Conservation (phyloP, 805 yeast species). For the Wickerhamiella nectarea region DNA sequence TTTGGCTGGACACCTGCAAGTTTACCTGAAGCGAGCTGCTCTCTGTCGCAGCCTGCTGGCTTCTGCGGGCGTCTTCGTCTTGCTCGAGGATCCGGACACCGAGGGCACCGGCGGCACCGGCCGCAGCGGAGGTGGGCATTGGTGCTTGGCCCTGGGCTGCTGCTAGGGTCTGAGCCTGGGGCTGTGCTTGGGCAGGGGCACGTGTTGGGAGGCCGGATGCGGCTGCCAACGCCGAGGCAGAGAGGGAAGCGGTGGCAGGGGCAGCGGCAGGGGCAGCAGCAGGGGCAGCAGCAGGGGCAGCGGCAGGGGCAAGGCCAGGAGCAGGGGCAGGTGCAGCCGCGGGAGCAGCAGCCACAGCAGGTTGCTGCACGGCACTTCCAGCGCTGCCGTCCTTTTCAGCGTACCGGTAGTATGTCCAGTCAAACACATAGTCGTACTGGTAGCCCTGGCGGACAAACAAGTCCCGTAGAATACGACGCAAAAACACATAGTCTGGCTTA, state of each 20-base stretch:
- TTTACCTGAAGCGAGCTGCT: constrained; percentile 5
- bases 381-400: constrained; percentile 18
- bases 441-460: constrained; percentile 77
- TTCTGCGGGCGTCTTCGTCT: background rate
- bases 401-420: constrained; percentile 72
- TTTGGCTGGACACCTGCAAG: background rate
- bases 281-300: too few species aligned
- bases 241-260: too few species aligned
- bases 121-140: too few species aligned
- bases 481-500: constrained; percentile 83
- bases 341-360: too few species aligned
- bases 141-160: background rate
- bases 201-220: too few species aligned
- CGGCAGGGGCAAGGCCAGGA: too few species aligned
- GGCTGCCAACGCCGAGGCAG: too few species aligned
- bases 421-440: constrained; percentile 86
- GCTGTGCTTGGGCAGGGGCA: background rate
- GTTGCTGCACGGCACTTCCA: too few species aligned
- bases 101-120: background rate
- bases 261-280: too few species aligned
- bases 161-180: background rate
- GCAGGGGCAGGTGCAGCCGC: too few species aligned
- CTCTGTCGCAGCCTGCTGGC: background rate
- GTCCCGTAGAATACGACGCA: constrained; percentile 82
- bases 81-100: background rate